Percentiles rank a stretch among this genome's conserved stretches.
These are phyloP conservation scores for Liquidambar formosana DNA, from an alignment of 164 flowering plant genomes.

Conservation along the genomic window DNA sequence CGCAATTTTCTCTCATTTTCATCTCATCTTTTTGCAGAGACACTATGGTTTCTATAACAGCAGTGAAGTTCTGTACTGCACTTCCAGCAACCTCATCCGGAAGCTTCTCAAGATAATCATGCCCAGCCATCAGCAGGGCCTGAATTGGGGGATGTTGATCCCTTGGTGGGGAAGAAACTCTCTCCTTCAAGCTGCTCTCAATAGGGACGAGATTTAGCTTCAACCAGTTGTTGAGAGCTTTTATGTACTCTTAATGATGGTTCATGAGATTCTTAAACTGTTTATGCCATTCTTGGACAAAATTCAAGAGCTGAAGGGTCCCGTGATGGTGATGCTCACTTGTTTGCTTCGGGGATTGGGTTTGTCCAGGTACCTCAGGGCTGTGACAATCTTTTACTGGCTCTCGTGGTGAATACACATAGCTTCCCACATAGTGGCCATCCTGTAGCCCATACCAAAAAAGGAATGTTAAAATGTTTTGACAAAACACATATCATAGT, in stretches of 20 bases:
- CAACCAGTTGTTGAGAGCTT: slow-evolving; percentile 75
- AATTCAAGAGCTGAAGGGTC: slow-evolving; percentile 59
- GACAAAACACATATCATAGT: background rate
- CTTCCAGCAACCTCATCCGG: slow-evolving; percentile 38
- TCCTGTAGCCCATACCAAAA: slow-evolving; percentile 44
- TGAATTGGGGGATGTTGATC: slow-evolving; percentile 35
- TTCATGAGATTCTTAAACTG: slow-evolving; percentile 61
- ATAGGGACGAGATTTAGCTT: slow-evolving; percentile 54
- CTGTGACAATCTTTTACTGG: slow-evolving; percentile 48
- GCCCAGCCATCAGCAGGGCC: slow-evolving; percentile 38
- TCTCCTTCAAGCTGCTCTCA: slow-evolving; percentile 48
- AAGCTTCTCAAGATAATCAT: slow-evolving; percentile 34
- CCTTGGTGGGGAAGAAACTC: slow-evolving; percentile 46
- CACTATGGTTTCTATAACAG: slow-evolving; percentile 32
- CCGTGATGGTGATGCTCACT: slow-evolving; percentile 65
- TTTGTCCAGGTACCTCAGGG: slow-evolving; percentile 52
- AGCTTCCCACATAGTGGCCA: slow-evolving; percentile 85
- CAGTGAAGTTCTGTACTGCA: slow-evolving; percentile 37
- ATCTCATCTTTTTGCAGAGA: slow-evolving; percentile 43
- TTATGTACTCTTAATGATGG: slow-evolving; percentile 69
- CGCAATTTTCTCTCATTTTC: slow-evolving; percentile 31
- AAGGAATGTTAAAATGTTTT: background rate
- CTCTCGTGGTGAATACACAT: slow-evolving; percentile 62
- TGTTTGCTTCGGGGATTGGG: slow-evolving; percentile 65
- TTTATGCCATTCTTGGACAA: slow-evolving; percentile 61